phyloP scores from a whole-genome alignment of 352 stramenopile species.

The Pythium sp. region DNA sequence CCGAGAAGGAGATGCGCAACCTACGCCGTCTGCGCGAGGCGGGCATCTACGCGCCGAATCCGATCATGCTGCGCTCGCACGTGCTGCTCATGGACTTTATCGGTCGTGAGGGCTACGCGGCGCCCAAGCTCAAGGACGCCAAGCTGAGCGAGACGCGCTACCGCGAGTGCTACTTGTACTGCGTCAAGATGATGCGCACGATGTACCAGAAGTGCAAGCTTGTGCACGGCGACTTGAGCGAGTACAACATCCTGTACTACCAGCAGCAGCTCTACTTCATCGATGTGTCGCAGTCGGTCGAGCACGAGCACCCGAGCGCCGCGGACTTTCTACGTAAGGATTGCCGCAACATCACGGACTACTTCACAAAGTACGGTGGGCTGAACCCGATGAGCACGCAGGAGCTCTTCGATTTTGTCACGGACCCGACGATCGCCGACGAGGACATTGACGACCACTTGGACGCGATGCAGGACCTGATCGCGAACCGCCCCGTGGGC shows the following conservation, averaged over 20 bases:
- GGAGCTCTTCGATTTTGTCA: constrained; percentile 97
- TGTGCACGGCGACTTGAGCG: constrained; percentile 97
- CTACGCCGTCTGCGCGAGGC: constrained; percentile 90
- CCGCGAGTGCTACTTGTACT: constrained; percentile 94
- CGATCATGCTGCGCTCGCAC: constrained; percentile 95
- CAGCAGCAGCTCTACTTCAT: constrained; percentile 96
- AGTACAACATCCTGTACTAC: constrained; percentile 99
- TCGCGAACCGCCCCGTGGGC: constrained; percentile 64
- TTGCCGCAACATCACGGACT: constrained; percentile 97
- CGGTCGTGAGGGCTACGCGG: constrained; percentile 92
- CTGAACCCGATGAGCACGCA: constrained; percentile 93
- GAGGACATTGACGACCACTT: constrained; percentile 85
- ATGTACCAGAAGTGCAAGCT: constrained; percentile 97
- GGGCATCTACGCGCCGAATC: constrained; percentile 90
- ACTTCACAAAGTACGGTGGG: constrained; percentile 90
- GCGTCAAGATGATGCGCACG: constrained; percentile 94
- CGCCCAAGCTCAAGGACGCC: constrained; percentile 94
- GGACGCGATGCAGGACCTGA: constrained; percentile 88
- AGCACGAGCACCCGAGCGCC: constrained; percentile 97
- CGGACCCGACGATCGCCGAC: constrained; percentile 57
- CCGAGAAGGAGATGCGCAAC: constrained; percentile 99
- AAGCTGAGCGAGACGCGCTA: constrained; percentile 89
- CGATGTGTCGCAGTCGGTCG: constrained; percentile 98
- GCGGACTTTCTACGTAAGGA: constrained; percentile 98
- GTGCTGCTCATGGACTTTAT: constrained; percentile 99